Base-by-base conservation (phyloP, 2,329 filamentous ascomycete species). In the Pseudogymnoascus verrucosus region DNA sequence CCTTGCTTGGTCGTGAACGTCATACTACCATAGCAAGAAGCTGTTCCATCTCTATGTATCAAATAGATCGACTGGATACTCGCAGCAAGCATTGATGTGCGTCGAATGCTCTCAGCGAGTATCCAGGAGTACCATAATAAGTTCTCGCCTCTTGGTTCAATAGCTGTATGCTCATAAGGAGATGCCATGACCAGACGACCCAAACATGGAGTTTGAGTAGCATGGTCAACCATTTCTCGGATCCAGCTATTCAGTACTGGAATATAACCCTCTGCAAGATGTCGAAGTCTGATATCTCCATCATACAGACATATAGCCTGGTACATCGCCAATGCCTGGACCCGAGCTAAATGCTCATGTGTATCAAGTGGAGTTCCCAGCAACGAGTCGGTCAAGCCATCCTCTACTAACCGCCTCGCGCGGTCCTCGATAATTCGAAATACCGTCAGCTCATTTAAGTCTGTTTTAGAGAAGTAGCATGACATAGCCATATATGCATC, bases 91-190 rank as follows among this genome's bases (percentile, higher is more conserved):
- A 69, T 62, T 67, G 71, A 74, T 0, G 71, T 73, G 8, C 73
- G 69, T 5, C 73, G 66, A n/a, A 72, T 62, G 21, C 68, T 70
- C 63, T 74, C 73, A 2, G 72, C 67, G 1, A 74, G 59, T 19
- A 74, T 69, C 72, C 72, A 74, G 3, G 71, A 67, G 34, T 72
- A 67, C 72, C 72, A 74, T 0, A 69, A 51, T 1, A 72, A 60
- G 1, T 71, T 67, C 2, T 63, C 67, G 19, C 68, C 63, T 5
- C 61, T 31, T 16, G 44, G 16, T 66, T 66, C 1, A 65, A 67
- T n/a, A 67, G 66, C 1, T 62, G 60, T 47, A 39, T 67, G 4
- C 21, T 40, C 54, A 31, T 57, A 37, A 5, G 60, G 12, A 26
- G 19, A 12, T 6, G 61, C 40, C 12, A 51, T 60, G 6, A 67